A percentile compares a stretch with the other conserved stretches of the same genome.
phyloP scores from a whole-genome alignment of 2,329 filamentous ascomycete species.

The Pseudomassariella vexata region DNA sequence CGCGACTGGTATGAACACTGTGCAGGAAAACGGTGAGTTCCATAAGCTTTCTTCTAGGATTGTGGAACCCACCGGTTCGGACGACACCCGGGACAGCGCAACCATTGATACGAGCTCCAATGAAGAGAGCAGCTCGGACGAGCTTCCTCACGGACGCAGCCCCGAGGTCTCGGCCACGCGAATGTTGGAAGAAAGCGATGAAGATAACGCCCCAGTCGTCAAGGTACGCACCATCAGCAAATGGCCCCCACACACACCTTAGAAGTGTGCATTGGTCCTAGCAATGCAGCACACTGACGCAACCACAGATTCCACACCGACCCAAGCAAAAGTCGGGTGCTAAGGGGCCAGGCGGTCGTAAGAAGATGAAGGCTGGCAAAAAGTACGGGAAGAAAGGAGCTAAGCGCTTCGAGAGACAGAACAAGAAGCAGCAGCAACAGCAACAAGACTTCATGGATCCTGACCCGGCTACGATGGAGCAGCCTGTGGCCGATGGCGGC shows the following conservation, averaged over 20 bases:
- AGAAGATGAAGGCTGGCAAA: slow-evolving; percentile 40
- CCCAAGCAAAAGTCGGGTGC: slow-evolving; percentile 9
- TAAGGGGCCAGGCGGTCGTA: slow-evolving; percentile 30
- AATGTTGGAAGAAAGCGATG: slow-evolving; percentile 57
- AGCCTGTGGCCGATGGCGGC: slow-evolving; percentile 38
- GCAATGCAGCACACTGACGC: neutral
- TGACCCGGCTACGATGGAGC: slow-evolving; percentile 25
- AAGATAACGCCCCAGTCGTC: slow-evolving; percentile 25
- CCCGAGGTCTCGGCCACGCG: slow-evolving; percentile 35
- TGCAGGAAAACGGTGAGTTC: slow-evolving; percentile 54
- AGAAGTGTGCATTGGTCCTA: too few species aligned
- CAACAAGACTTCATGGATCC: slow-evolving; percentile 13
- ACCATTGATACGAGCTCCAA: slow-evolving; percentile 43
- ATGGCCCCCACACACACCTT: too few species aligned
- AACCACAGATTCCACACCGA: slow-evolving; percentile 12
- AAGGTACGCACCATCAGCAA: slow-evolving; percentile 26
- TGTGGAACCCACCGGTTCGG: slow-evolving; percentile 34
- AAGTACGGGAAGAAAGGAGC: slow-evolving; percentile 43
- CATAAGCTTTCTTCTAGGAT: slow-evolving; percentile 44
- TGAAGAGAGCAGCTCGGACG: slow-evolving; percentile 49
- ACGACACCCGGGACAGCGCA: slow-evolving; percentile 42
- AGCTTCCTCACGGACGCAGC: slow-evolving; percentile 26
- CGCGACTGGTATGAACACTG: slow-evolving; percentile 62
- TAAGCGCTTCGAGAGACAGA: slow-evolving; percentile 41
- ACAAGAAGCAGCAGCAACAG: slow-evolving; percentile 24